Percentiles rank a stretch among this genome's conserved stretches.
Conservation (phyloP, 2,329 filamentous ascomycete genomes). For the Pestalotiopsis sp. region DNA sequence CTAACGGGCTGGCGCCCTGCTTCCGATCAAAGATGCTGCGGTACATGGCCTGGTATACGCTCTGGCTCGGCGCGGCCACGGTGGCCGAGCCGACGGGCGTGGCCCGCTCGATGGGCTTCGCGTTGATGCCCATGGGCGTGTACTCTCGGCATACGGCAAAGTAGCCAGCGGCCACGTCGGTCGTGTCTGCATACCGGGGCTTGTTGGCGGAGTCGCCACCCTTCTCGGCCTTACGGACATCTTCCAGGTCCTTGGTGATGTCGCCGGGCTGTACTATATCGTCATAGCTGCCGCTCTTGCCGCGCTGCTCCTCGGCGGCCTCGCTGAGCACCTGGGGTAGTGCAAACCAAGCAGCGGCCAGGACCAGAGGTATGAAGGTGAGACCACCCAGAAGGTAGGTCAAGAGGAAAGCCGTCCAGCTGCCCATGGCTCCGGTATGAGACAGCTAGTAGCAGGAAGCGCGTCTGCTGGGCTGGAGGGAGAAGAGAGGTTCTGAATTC, state of each 20-base stretch:
- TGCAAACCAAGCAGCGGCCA: constrained; percentile 65
- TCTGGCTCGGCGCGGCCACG: constrained; percentile 79
- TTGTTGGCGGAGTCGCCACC: constrained; percentile 55
- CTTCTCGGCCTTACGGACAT: constrained; percentile 57
- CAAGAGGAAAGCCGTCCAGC: constrained; percentile 63
- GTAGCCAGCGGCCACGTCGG: constrained; percentile 85
- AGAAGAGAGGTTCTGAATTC: neutral
- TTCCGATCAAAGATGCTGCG: constrained; percentile 91
- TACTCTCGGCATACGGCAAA: constrained; percentile 96
- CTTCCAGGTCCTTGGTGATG: constrained; percentile 65
- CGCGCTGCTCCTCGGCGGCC: constrained; percentile 27
- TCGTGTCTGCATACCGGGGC: constrained; percentile 57
- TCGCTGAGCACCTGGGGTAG: constrained; percentile 56
- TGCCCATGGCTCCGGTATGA: constrained; percentile 44
- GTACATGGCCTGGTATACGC: constrained; percentile 98
- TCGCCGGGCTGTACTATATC: constrained; percentile 61
- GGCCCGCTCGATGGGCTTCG: constrained; percentile 84
- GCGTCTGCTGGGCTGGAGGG: constrained; percentile 1
- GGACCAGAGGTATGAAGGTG: constrained; percentile 78
- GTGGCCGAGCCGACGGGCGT: constrained; percentile 77
- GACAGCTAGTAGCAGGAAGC: constrained; percentile 11
- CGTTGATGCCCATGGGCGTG: constrained; percentile 87
- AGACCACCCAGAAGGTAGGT: constrained; percentile 85
- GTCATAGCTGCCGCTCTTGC: constrained; percentile 32
- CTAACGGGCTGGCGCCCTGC: constrained; percentile 46